Evolutionary conservation across 2,329 filamentous ascomycete genomes (phyloP), one percentile per base, ranked within the genome.

Genomic region (Periconia macrospinosa): DNA sequence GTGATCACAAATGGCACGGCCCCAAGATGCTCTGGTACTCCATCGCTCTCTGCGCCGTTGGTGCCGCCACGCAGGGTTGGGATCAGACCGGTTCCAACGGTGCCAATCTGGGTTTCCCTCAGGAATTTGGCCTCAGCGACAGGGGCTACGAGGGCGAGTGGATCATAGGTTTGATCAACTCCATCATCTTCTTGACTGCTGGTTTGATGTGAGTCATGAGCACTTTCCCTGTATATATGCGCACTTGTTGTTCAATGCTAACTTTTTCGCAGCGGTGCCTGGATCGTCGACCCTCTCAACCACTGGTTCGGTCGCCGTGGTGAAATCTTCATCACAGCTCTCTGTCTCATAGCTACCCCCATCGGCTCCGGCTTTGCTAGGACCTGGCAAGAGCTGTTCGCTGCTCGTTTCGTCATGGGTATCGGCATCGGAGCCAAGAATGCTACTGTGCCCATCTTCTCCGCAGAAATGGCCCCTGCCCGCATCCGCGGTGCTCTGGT

Each of bases 1-100:
- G 81, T 33, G 76, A 83, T 23, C 86, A 90, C 78, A 87, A 86
- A 65, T 90, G 88, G 57, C 65, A 77, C 33, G 73, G 76, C 8
- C 85, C 87, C 0, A 77, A 65, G 62, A 80, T 81, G 48, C 76
- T 91, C 11, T 87, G 86, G 73, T 79, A 87, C 58, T 89, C 87
- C 37, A 87, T 90, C 59, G 76, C 83, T 11, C 83, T 85, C 19
- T 89, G 86, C 69, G 88, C 87, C 41, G 83, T 90, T 49, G 86
- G 85, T 47, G 87, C 87, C 15, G 86, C 86, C n/a, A 85, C 89
- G 10, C 74, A 78, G 53, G 85, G 86, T 20, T 88, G 85, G 86
- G 86, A 88, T 58, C 83, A 87, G 69, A 87, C 85, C 18, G 85
- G 76, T 15, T 68, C 69, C 40, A 72, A 76, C 58, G 72, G 73